Evolutionary conservation across 139 green algal species (phyloP).

Genomic region (Chlorella sp.): DNA sequence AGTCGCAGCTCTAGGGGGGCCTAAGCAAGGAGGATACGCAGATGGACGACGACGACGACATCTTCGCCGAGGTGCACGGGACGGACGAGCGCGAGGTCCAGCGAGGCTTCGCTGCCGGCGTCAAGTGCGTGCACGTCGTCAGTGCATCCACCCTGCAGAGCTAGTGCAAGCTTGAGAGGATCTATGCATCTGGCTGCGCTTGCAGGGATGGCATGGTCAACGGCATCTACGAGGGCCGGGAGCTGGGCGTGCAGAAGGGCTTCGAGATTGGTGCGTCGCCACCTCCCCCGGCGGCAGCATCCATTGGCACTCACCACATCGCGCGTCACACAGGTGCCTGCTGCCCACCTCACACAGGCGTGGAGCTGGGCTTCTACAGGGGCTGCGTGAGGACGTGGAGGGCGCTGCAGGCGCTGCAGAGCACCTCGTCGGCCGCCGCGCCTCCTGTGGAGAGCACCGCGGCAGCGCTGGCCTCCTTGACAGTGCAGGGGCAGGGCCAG

Average conservation of each 20-base stretch:
- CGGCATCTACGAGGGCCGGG: conserved; percentile 46
- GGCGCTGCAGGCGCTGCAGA: conserved; percentile 9
- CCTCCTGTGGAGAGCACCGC: not conserved
- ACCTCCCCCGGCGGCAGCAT: not conserved
- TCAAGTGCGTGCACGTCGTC: not conserved
- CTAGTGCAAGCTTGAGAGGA: not conserved
- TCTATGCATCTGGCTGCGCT: not conserved
- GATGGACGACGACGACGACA: not conserved
- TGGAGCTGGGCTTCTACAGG: conserved; percentile 70
- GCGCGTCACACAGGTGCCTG: not conserved
- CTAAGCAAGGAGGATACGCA: too few species aligned
- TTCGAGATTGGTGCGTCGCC: conserved; percentile 56
- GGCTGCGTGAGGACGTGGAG: conserved; percentile 48
- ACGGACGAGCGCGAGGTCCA: not conserved
- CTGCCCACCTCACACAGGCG: conserved; percentile 19
- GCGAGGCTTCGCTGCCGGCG: not conserved
- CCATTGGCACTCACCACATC: not conserved
- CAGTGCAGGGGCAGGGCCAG: not conserved
- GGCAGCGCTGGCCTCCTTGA: not conserved
- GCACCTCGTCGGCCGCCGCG: not conserved
- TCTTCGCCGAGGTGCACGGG: not conserved
- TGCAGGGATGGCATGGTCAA: conserved; percentile 38
- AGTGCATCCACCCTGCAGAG: not conserved
- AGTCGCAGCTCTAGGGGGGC: too few species aligned
- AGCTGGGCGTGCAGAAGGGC: conserved; percentile 67